These are phyloP conservation scores for Podospora pseudoanserina DNA, from an alignment of 495 filamentous ascomycete species.

Conservation along the genomic window DNA sequence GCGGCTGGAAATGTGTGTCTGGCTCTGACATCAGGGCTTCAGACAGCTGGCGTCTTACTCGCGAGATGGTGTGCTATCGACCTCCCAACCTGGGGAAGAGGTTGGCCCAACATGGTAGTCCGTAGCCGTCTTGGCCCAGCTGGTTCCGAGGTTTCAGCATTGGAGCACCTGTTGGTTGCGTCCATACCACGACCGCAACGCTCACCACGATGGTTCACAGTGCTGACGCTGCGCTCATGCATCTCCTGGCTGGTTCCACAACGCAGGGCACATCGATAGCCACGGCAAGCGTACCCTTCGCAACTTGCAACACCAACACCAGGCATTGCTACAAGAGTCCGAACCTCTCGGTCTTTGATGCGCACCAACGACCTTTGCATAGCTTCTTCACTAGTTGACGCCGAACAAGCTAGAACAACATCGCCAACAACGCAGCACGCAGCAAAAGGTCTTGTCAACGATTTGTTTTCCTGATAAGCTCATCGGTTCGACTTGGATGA, in stretches of 20 bases:
- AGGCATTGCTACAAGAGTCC: not conserved
- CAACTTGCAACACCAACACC: not conserved
- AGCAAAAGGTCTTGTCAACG: not conserved
- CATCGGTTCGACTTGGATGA: too few species aligned
- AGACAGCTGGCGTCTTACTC: not conserved
- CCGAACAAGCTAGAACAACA: not conserved
- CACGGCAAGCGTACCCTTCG: not conserved
- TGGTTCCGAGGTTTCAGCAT: not conserved
- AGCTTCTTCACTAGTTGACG: not conserved
- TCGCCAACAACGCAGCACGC: not conserved
- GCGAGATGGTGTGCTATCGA: not conserved
- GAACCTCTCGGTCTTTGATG: not conserved
- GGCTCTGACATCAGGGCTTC: not conserved
- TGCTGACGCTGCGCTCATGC: not conserved
- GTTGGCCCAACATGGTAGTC: too few species aligned
- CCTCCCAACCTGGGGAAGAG: not conserved
- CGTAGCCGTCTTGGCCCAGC: not conserved
- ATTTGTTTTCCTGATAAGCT: not conserved
- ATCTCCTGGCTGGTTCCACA: not conserved
- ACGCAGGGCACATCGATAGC: not conserved
- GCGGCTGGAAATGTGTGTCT: not conserved
- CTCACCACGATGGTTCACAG: not conserved
- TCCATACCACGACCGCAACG: not conserved
- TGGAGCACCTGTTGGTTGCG: not conserved
- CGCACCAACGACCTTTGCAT: not conserved